Conservation (phyloP, 1,284 basidiomycete genomes). For the Volvariella volvacea region DNA sequence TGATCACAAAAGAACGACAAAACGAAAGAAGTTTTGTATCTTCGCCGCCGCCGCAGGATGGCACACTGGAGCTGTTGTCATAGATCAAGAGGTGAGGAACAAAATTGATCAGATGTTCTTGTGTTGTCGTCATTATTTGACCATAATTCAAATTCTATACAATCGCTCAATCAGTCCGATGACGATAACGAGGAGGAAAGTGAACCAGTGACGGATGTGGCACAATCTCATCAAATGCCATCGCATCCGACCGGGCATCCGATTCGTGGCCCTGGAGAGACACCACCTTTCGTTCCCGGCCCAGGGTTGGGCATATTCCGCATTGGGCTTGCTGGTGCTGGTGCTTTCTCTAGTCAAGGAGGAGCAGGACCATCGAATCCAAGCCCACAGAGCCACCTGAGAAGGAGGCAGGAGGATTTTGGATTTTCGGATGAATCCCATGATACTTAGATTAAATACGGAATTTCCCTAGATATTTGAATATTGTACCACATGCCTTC, state of each 20-base stretch:
- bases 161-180: constrained; percentile 14
- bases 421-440: no score
- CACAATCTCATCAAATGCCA: constrained; percentile 3
- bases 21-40: constrained; percentile 66
- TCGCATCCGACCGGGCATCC: constrained; percentile 7
- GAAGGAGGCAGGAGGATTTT: no score
- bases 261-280: constrained; percentile 13
- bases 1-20: constrained; percentile 42
- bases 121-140: constrained; percentile 1
- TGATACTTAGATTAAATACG: no score
- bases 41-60: constrained; percentile 75
- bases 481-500: no score
- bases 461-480: no score
- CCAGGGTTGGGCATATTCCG: constrained; percentile 22
- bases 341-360: no score
- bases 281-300: constrained; percentile 19
- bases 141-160: constrained; percentile 2
- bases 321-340: constrained; percentile 24
- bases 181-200: constrained; percentile 22
- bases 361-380: no score
- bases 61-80: constrained; percentile 84
- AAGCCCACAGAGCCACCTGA: no score
- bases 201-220: constrained; percentile 9
- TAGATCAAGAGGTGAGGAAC: constrained; percentile 64
- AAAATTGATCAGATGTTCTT: no score